These are phyloP conservation scores for Phytophthora pini DNA, from an alignment of 352 stramenopile species.

Conservation along the genomic window DNA sequence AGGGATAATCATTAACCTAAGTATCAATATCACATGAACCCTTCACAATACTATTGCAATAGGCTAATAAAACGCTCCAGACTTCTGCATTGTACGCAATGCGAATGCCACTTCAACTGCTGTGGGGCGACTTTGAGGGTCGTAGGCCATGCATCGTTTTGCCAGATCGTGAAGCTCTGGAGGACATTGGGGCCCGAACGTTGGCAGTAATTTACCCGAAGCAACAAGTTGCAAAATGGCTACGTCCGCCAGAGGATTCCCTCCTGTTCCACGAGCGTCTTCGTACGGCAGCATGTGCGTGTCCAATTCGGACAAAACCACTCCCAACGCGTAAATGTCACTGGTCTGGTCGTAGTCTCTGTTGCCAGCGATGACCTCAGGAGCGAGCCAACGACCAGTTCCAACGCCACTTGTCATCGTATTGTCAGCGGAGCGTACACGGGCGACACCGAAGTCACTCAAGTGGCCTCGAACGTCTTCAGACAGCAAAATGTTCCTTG, in stretches of 20 bases:
- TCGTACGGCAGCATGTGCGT: slow-evolving; percentile 66
- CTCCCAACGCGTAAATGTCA: slow-evolving; percentile 61
- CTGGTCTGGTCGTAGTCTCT: slow-evolving; percentile 55
- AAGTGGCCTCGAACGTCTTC: slow-evolving; percentile 43
- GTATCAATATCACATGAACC: slow-evolving; percentile 17
- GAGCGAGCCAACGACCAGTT: slow-evolving; percentile 59
- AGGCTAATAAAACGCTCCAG: slow-evolving; percentile 29
- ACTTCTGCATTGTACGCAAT: slow-evolving; percentile 52
- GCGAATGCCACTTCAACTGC: slow-evolving; percentile 59
- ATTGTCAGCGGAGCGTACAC: slow-evolving; percentile 42
- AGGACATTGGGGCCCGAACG: slow-evolving; percentile 50
- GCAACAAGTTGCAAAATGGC: slow-evolving; percentile 65
- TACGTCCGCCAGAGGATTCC: slow-evolving; percentile 46
- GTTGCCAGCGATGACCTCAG: slow-evolving; percentile 55
- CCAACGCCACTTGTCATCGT: slow-evolving; percentile 64
- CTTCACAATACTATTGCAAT: not conserved
- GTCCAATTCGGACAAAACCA: slow-evolving; percentile 66
- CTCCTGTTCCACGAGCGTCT: slow-evolving; percentile 36
- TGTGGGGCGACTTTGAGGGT: slow-evolving; percentile 45
- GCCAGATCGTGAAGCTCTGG: slow-evolving; percentile 45
- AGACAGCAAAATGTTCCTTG: slow-evolving; percentile 58
- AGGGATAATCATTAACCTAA: slow-evolving; percentile 18
- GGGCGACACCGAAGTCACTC: slow-evolving; percentile 56
- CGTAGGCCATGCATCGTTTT: slow-evolving; percentile 46
- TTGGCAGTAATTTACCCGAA: slow-evolving; percentile 46